Base-by-base conservation (phyloP, 2,329 filamentous ascomycete genomes). In the Exserohilum rostratum region DNA sequence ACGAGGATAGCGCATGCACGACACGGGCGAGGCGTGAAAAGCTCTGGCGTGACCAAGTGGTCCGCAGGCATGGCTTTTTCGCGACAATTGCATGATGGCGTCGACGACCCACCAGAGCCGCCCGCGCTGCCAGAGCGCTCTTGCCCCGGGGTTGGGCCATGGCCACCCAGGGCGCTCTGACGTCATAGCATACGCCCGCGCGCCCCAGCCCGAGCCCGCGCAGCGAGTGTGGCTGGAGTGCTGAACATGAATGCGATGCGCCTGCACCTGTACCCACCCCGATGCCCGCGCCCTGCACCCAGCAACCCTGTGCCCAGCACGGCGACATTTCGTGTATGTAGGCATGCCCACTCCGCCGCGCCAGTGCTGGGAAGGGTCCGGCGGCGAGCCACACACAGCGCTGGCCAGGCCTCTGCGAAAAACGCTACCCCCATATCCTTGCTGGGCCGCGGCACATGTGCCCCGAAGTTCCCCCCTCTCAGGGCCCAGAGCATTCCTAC, bases 1-100 rank as follows among this genome's bases (percentile, higher is more conserved):
- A 47, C n/a, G 22, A 50, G 61, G 18, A 47, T 61, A 61, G 60
- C 40, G 58, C 38, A 38, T 22, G 46, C 33, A 40, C 13, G 55
- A 37, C 27, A 43, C 46, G 35, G 46, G 45, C 46, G 22, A 53
- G 38, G 37, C 51, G 22, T 48, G 34, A 44, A 53, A 49, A 46
- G 44, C 31, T 52, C 27, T 55, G 38, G 49, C 34, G 49, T 42
- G 38, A 40, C 53, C 37, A 45, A 37, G 37, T 38, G 50, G 30
- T 17, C 38, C 38, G 39, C 29, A 15, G 12, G 17, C 31, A 58
- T 58, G 52, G 47, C 39, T 47, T 46, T 58, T 22, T 46, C 31
- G 27, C 37, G 22, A 46, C 17, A 46, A 50, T 55, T 31, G 47
- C 42, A 50, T 50, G 33, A 29, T 38, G 34, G 33, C 30, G 17